Conservation (phyloP, 805 yeast species). For the Yueomyces sinensis region DNA sequence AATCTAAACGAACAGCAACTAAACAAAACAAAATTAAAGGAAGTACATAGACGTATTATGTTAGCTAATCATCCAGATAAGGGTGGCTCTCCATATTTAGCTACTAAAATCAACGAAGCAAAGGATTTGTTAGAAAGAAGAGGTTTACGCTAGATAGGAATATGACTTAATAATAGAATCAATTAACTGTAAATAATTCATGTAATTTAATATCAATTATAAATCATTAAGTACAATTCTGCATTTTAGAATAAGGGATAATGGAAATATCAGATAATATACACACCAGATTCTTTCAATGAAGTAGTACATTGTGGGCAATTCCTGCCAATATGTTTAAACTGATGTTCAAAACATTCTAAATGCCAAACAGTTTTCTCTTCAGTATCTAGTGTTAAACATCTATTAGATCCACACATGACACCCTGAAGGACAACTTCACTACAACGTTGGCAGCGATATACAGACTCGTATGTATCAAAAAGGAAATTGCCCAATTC, state of each 20-base stretch:
- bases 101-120: slow-evolving; percentile 88
- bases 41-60: slow-evolving; percentile 79
- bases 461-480: slow-evolving; percentile 6
- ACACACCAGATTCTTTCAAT: slow-evolving; percentile 11
- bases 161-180: too few relatives aligned
- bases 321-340: slow-evolving; percentile 13
- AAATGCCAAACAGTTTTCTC: slow-evolving; percentile 15
- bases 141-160: slow-evolving; percentile 16
- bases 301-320: slow-evolving; percentile 10
- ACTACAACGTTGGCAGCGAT: slow-evolving; percentile 12
- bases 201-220: too few relatives aligned
- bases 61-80: slow-evolving; percentile 88
- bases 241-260: too few relatives aligned
- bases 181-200: too few relatives aligned
- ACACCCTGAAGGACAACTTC: slow-evolving; percentile 16
- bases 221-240: too few relatives aligned
- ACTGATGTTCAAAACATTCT: slow-evolving; percentile 20
- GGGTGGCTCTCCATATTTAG: slow-evolving; percentile 85
- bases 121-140: slow-evolving; percentile 35
- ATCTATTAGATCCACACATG: slow-evolving; percentile 8
- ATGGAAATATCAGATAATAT: slow-evolving; percentile 8
- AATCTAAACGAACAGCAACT: slow-evolving; percentile 56
- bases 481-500: slow-evolving; percentile 18
- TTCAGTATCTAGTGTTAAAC: slow-evolving; percentile 1
- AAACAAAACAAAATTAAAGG: slow-evolving; percentile 58